These are phyloP conservation scores for Alternaria brassicicola DNA, from an alignment of 2,329 filamentous ascomycete genomes.

Conservation along the genomic window DNA sequence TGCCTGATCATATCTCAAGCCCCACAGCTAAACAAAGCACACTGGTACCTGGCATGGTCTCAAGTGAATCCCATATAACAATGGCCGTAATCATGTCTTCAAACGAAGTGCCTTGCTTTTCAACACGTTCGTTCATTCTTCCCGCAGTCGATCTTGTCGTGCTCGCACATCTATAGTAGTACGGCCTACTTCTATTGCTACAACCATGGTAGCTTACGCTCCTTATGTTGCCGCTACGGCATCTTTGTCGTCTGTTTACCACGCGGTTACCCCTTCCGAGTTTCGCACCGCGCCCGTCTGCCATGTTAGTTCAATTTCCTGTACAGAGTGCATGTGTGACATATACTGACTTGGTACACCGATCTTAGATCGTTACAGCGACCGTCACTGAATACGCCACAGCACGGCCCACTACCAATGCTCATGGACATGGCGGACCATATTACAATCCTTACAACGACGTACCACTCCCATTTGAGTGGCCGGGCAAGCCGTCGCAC, in stretches of 20 bases:
- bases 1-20: slow-evolving; percentile 5
- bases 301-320: too few species aligned
- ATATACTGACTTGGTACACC: too few species aligned
- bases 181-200: slow-evolving; percentile 10
- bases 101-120: neutral
- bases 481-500: slow-evolving; percentile 33
- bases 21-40: slow-evolving; percentile 11
- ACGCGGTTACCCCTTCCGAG: slow-evolving; percentile 15
- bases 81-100: neutral
- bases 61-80: slow-evolving; percentile 16
- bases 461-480: slow-evolving; percentile 29
- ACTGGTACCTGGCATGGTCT: slow-evolving; percentile 5
- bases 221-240: slow-evolving; percentile 32
- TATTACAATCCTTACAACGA: slow-evolving; percentile 42
- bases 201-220: slow-evolving; percentile 37
- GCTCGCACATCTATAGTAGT: slow-evolving; percentile 6
- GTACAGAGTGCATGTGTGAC: too few species aligned
- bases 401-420: slow-evolving; percentile 22
- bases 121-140: slow-evolving; percentile 22
- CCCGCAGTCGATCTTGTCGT: slow-evolving; percentile 6
- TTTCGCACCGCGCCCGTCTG: slow-evolving; percentile 15
- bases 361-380: slow-evolving; percentile 18
- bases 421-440: slow-evolving; percentile 37
- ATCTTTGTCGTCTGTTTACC: slow-evolving; percentile 28
- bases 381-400: slow-evolving; percentile 26